These are phyloP conservation scores for Pezicula neosporulosa DNA, from an alignment of 2,329 filamentous ascomycete genomes.

Conservation along the genomic window DNA sequence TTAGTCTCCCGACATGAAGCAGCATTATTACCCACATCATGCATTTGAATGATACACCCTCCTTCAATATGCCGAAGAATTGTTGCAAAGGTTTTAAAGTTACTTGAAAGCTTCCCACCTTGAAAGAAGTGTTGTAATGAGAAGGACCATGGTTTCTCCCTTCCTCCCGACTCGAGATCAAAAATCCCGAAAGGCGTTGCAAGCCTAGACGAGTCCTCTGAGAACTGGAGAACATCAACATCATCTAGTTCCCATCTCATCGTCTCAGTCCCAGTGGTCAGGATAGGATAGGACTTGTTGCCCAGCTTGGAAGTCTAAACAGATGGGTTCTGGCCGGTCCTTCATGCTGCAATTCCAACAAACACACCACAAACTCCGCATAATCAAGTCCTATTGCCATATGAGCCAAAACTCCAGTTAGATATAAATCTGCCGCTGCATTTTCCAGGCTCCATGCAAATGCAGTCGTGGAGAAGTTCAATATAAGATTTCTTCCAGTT, in stretches of 20 bases:
- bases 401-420: background rate
- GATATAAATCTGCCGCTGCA: background rate
- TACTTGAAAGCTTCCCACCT: background rate
- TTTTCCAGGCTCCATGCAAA: background rate
- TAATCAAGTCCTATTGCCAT: background rate
- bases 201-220: background rate
- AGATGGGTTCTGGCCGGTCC: conserved; percentile 1
- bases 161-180: background rate
- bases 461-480: background rate
- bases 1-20: background rate
- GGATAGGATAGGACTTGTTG: background rate
- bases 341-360: conserved; percentile 1
- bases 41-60: background rate
- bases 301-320: background rate
- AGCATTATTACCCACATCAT: no score
- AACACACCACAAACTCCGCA: background rate
- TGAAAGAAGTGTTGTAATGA: background rate
- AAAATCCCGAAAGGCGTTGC: background rate
- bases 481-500: background rate
- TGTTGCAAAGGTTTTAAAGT: background rate
- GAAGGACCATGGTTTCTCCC: background rate
- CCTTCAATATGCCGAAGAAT: background rate
- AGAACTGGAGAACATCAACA: conserved; percentile 1
- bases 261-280: background rate
- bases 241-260: conserved; percentile 4